These are phyloP conservation scores for Exobasidium cylindrosporum DNA, from an alignment of 1,284 basidiomycete species.

Conservation along the genomic window DNA sequence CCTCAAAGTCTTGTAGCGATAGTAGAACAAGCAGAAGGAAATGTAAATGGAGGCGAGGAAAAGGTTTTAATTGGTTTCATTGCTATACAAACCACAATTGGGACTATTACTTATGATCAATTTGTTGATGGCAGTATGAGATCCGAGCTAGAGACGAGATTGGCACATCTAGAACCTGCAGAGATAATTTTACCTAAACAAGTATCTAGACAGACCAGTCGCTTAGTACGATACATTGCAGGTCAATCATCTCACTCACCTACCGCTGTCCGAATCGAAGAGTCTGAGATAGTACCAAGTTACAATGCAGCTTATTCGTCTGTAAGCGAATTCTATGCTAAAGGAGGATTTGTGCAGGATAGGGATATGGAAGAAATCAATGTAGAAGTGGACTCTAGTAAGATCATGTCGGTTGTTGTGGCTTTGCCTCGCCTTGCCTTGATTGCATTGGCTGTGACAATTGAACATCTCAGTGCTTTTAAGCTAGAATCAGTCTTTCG, in stretches of 20 bases:
- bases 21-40: conserved; percentile 65
- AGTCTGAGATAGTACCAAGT: conserved; percentile 63
- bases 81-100: conserved; percentile 78
- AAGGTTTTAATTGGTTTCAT: conserved; percentile 70
- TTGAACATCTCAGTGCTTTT: conserved; percentile 74
- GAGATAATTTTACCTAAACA: conserved; percentile 69
- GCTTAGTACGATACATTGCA: conserved; percentile 68
- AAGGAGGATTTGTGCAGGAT: conserved; percentile 42
- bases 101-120: conserved; percentile 82
- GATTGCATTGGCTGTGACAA: conserved; percentile 72
- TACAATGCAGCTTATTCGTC: conserved; percentile 72
- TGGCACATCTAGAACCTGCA: conserved; percentile 63
- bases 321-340: conserved; percentile 69
- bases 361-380: conserved; percentile 21
- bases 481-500: conserved; percentile 60
- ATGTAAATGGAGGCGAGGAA: conserved; percentile 61
- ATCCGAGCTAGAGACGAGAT: conserved; percentile 49
- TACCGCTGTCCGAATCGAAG: conserved; percentile 62
- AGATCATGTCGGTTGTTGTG: conserved; percentile 22
- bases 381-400: conserved; percentile 1
- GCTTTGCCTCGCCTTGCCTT: conserved; percentile 60
- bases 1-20: conserved; percentile 56
- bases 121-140: conserved; percentile 56
- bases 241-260: conserved; percentile 52
- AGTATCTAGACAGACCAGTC: conserved; percentile 72